phyloP scores from a whole-genome alignment of 2,329 filamentous ascomycete species.

The Scedosporium dehoogii region DNA sequence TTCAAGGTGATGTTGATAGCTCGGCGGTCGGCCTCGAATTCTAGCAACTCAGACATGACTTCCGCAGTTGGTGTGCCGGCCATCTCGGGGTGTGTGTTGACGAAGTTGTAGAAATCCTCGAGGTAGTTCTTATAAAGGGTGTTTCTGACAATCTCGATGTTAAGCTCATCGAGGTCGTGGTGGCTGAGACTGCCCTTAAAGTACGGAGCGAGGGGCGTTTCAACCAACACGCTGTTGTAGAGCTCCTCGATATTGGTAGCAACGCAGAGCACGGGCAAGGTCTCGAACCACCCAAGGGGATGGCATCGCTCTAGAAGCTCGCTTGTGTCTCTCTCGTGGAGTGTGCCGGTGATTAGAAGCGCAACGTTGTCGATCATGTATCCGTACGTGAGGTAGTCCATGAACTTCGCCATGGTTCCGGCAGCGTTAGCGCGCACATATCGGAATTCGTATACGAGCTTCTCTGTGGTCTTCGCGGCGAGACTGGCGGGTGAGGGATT shows the following conservation, averaged over 20 bases:
- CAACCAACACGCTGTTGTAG: constrained; percentile 95
- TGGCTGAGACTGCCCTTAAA: constrained; percentile 96
- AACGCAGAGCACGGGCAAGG: constrained; percentile 94
- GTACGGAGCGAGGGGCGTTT: constrained; percentile 90
- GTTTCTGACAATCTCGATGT: constrained; percentile 98
- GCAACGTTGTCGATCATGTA: constrained; percentile 99
- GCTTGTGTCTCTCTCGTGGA: constrained; percentile 93
- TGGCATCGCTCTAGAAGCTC: constrained; percentile 94
- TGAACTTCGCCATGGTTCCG: constrained; percentile 84
- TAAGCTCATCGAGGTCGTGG: constrained; percentile 94
- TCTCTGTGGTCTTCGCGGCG: constrained; percentile 92
- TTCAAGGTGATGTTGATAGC: constrained; percentile 99
- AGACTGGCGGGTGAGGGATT: constrained; percentile 95
- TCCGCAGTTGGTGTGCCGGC: constrained; percentile 81
- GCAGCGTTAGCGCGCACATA: constrained; percentile 92
- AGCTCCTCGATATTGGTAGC: constrained; percentile 98
- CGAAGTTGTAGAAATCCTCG: constrained; percentile 92
- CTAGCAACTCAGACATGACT: constrained; percentile 90
- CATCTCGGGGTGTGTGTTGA: constrained; percentile 82
- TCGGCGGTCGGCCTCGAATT: constrained; percentile 92
- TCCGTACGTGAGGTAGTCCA: constrained; percentile 96
- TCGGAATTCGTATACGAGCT: constrained; percentile 93
- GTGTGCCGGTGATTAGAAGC: constrained; percentile 90
- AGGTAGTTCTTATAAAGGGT: constrained; percentile 99
- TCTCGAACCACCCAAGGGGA: constrained; percentile 97